Evolutionary conservation across 2,329 filamentous ascomycete genomes (phyloP).

Genomic region (Epichloe gansuensis): DNA sequence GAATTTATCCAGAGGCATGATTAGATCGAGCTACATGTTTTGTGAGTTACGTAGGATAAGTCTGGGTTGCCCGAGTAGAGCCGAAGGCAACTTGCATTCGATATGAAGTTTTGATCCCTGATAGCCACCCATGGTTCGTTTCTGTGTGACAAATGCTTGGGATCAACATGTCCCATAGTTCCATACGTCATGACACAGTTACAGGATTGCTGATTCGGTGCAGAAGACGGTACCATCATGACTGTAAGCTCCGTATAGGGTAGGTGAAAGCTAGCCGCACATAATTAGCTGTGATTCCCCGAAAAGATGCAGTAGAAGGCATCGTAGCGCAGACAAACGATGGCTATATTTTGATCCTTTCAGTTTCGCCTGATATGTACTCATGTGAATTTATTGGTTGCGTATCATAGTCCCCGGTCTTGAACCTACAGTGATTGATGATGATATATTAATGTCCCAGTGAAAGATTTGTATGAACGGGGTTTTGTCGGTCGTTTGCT

Average conservation of each 20-base stretch:
- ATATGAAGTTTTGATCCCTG: slow-evolving; percentile 50
- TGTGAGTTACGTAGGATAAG: background rate
- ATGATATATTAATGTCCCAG: background rate
- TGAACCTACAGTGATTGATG: background rate
- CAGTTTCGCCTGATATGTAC: background rate
- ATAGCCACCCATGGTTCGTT: slow-evolving; percentile 67
- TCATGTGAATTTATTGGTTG: background rate
- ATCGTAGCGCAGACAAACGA: background rate
- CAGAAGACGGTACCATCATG: slow-evolving; percentile 34
- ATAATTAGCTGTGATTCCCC: background rate
- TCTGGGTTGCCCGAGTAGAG: background rate
- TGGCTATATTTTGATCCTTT: background rate
- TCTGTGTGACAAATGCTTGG: slow-evolving; percentile 56
- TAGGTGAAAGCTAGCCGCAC: too few species aligned
- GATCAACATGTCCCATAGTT: slow-evolving; percentile 56
- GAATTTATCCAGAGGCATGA: slow-evolving; percentile 56
- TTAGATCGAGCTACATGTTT: slow-evolving; percentile 45
- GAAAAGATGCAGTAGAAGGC: background rate
- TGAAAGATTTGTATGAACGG: background rate
- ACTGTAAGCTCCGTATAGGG: background rate
- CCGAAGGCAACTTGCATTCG: slow-evolving; percentile 40
- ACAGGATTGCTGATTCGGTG: slow-evolving; percentile 39
- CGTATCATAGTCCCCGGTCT: background rate
- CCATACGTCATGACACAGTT: slow-evolving; percentile 69
- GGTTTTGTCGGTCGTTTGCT: background rate